Percentiles rank a stretch among this genome's conserved stretches.
Evolutionary conservation across 257 asterid genomes (phyloP).

Genomic region (Primulina tabacum): DNA sequence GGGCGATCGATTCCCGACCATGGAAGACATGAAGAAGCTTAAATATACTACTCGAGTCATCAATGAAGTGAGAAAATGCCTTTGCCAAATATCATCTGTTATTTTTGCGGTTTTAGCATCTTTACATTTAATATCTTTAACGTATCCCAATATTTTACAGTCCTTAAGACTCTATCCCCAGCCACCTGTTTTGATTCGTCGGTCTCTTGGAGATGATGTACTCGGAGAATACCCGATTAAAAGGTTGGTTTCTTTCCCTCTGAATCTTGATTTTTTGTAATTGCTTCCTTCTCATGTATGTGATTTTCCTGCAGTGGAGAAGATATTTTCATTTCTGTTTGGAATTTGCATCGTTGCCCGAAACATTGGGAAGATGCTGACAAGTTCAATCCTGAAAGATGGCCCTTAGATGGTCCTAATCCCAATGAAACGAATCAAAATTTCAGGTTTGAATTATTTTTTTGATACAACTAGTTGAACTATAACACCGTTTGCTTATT

Average conservation of each 20-base stretch:
- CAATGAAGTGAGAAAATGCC: slow-evolving; percentile 65
- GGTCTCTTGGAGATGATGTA: slow-evolving; percentile 72
- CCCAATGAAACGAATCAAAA: slow-evolving; percentile 96
- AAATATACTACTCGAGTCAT: slow-evolving; percentile 90
- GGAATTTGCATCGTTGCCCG: slow-evolving; percentile 95
- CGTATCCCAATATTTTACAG: slow-evolving; percentile 24
- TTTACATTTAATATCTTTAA: neutral
- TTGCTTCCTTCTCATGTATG: slow-evolving; percentile 5
- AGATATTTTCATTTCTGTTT: slow-evolving; percentile 89
- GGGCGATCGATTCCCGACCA: slow-evolving; percentile 87
- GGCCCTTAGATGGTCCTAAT: slow-evolving; percentile 95
- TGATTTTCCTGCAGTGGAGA: slow-evolving; percentile 54
- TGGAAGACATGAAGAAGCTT: slow-evolving; percentile 92
- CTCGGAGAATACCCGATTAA: slow-evolving; percentile 82
- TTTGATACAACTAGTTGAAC: slow-evolving; percentile 13
- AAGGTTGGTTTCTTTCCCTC: slow-evolving; percentile 40
- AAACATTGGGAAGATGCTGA: slow-evolving; percentile 83
- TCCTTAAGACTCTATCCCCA: slow-evolving; percentile 96
- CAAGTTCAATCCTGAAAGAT: slow-evolving; percentile 87
- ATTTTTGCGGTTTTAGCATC: neutral
- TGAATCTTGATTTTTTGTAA: neutral
- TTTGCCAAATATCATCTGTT: neutral
- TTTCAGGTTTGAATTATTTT: slow-evolving; percentile 56
- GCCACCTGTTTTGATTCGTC: slow-evolving; percentile 97
- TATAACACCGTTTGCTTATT: neutral